Evolutionary conservation across 139 green algal genomes (phyloP), one percentile per base, ranked within the genome.

Genomic region (Tetradesmus obliquus): DNA sequence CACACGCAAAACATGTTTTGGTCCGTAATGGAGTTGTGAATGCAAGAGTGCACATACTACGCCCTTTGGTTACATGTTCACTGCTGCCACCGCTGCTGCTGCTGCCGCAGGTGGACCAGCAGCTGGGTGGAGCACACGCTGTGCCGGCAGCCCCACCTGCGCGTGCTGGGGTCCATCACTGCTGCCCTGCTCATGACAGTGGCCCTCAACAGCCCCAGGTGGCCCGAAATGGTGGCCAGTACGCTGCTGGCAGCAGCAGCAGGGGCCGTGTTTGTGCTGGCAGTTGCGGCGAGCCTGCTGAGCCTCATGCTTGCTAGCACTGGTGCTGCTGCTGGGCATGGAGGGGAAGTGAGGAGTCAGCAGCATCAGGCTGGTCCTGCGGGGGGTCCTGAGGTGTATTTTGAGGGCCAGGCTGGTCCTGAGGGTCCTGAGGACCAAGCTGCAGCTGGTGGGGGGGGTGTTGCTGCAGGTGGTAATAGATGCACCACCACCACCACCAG

Each of bases 111-210:
- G 66, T 89, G 85, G 85, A 89, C 85, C 66, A 89, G 85, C 66
- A 89, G 85, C 53, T 89, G 85, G 85, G 85, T 90, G 13, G 86
- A 90, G 71, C 86, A 90, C 71, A 90, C 71, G 2, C 71, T 90
- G 69, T 90, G 86, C 86, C 15, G 86, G n/a, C 71, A 90, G 86
- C 71, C 84, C 53, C 86, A 71, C 69, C 71, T 90, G 5, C 76
- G 71, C 10, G 53, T 90, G 2, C 69, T 90, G 20, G 86, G 86
- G 53, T 90, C 86, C 60, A 54, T 90, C 8, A 90, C 86, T 19
- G 86, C 86, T 19, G 86, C 86, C 1, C 53, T 90, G 5, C 71
- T 90, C 0, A 90, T 90, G 86, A 19, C 86, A 20, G n/a, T 84
- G 2, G 53, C 58, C 7, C 71, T 90, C 69, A 90, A 90, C 86